These are phyloP conservation scores for Auriscalpium vulgare DNA, from an alignment of 768 basidiomycete species.

Conservation along the genomic window DNA sequence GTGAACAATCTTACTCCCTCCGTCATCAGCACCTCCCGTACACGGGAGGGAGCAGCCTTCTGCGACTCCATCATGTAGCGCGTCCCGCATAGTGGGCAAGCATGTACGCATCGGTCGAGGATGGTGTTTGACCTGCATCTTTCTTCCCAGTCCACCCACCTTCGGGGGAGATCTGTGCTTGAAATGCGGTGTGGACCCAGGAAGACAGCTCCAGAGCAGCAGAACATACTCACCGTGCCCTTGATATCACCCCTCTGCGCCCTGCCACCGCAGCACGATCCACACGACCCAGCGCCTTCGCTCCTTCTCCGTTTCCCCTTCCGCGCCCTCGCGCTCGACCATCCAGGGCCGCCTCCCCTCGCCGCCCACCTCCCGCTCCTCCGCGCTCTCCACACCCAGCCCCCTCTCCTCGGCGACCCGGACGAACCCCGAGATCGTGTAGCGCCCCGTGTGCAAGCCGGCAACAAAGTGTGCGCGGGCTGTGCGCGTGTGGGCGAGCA, in stretches of 20 bases:
- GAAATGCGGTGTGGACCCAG: too few relatives aligned
- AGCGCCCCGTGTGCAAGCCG: conserved; percentile 70
- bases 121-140: too few relatives aligned
- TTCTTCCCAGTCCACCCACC: too few relatives aligned
- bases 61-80: too few relatives aligned
- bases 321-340: conserved; percentile 31
- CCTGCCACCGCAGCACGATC: conserved; percentile 27
- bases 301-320: conserved; percentile 57
- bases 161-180: too few relatives aligned
- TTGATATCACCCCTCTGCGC: background rate
- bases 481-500: conserved; percentile 33
- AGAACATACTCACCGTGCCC: too few relatives aligned
- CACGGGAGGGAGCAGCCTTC: too few relatives aligned
- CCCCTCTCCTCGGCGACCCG: conserved; percentile 28
- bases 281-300: conserved; percentile 67
- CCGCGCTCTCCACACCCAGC: conserved; percentile 36
- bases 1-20: too few relatives aligned
- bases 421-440: conserved; percentile 60
- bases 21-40: too few relatives aligned
- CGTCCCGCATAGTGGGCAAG: too few relatives aligned
- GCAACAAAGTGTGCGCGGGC: conserved; percentile 61
- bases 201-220: too few relatives aligned
- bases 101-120: too few relatives aligned
- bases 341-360: conserved; percentile 39
- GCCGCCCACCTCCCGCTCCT: conserved; percentile 42